A percentile compares a stretch with the other conserved stretches of the same genome.
Evolutionary conservation across 2,329 filamentous ascomycete genomes (phyloP).

Genomic region (Albophoma yamanashiensis): DNA sequence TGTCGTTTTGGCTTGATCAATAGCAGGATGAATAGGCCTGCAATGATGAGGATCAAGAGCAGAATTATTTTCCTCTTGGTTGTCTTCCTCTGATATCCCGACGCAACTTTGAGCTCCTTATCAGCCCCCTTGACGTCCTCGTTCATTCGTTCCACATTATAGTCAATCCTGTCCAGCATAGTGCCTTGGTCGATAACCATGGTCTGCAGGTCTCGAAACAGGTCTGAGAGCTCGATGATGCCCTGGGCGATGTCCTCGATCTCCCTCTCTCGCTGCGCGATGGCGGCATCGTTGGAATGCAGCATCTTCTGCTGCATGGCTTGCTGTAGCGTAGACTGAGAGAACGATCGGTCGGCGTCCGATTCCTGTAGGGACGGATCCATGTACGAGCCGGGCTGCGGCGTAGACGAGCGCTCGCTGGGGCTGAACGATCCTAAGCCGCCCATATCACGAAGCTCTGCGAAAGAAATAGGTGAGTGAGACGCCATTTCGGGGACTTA

Average conservation of each 20-base stretch:
- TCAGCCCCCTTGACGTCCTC: slow-evolving; percentile 86
- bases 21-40: slow-evolving; percentile 76
- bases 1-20: slow-evolving; percentile 64
- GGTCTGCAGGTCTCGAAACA: slow-evolving; percentile 89
- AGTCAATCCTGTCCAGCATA: slow-evolving; percentile 90
- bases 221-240: slow-evolving; percentile 92
- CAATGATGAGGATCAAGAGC: slow-evolving; percentile 72
- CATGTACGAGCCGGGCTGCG: slow-evolving; percentile 46
- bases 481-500: slow-evolving; percentile 6
- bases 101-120: slow-evolving; percentile 81
- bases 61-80: slow-evolving; percentile 91
- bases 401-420: slow-evolving; percentile 42
- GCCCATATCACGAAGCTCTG: slow-evolving; percentile 66
- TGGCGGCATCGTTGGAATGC: slow-evolving; percentile 70
- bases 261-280: slow-evolving; percentile 86
- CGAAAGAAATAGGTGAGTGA: background rate
- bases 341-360: slow-evolving; percentile 85
- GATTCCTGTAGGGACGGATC: slow-evolving; percentile 89
- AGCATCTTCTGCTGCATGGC: slow-evolving; percentile 57
- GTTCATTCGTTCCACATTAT: slow-evolving; percentile 95
- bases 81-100: slow-evolving; percentile 76
- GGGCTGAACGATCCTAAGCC: slow-evolving; percentile 41
- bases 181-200: slow-evolving; percentile 94
- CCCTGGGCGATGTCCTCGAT: slow-evolving; percentile 98
- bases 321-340: slow-evolving; percentile 77